A percentile compares a stretch with the other conserved stretches of the same genome.
phyloP scores from a whole-genome alignment of 768 basidiomycete species.

The Suillus sp. region DNA sequence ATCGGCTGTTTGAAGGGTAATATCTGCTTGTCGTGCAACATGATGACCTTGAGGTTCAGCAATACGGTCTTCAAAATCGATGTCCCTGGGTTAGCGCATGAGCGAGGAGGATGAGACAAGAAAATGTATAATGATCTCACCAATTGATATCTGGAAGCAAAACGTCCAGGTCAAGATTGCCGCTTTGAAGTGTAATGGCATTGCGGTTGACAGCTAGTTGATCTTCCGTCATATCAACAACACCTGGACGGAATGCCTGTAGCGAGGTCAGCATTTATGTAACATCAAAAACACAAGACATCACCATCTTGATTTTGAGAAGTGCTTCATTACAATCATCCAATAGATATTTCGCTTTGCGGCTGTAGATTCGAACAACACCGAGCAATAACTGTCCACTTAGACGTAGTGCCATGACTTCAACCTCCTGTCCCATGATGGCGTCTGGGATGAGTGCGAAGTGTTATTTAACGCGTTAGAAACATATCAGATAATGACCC shows the following conservation, averaged over 20 bases:
- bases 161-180: constrained; percentile 78
- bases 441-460: constrained; percentile 53
- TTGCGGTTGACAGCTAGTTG: constrained; percentile 85
- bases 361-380: constrained; percentile 95
- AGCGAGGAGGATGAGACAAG: constrained; percentile 6
- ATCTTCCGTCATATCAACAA: constrained; percentile 96
- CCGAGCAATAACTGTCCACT: constrained; percentile 96
- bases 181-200: constrained; percentile 83
- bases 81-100: constrained; percentile 55
- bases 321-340: constrained; percentile 98
- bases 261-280: constrained; percentile 11
- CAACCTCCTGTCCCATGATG: constrained; percentile 92
- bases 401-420: constrained; percentile 92
- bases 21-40: constrained; percentile 83
- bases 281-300: constrained; percentile 4
- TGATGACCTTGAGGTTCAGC: constrained; percentile 72
- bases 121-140: constrained; percentile 38
- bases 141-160: constrained; percentile 81
- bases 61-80: constrained; percentile 70
- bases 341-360: constrained; percentile 95
- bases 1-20: constrained; percentile 79
- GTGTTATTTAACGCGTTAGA: background rate
- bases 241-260: constrained; percentile 91
- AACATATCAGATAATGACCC: constrained; percentile 29
- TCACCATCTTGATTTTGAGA: constrained; percentile 92